A percentile compares a stretch with the other conserved stretches of the same genome.
Conservation (phyloP, 1,284 basidiomycete species). For the Sanghuangporus sanghuang region DNA sequence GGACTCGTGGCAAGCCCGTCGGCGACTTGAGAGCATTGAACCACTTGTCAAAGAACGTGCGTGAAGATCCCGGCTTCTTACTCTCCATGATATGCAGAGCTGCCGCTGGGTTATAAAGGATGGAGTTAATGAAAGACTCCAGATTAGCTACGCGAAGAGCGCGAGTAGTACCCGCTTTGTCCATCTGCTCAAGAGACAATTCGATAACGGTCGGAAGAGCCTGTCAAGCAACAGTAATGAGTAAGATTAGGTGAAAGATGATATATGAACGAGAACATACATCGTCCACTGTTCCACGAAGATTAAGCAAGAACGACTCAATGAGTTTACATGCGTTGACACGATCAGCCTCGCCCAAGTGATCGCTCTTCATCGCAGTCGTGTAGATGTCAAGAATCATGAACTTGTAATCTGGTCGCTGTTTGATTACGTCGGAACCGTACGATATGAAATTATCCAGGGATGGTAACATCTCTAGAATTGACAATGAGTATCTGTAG, state of each 20-base stretch:
- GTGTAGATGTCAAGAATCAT: slow-evolving; percentile 85
- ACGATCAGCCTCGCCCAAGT: slow-evolving; percentile 79
- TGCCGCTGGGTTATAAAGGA: slow-evolving; percentile 82
- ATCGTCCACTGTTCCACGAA: slow-evolving; percentile 74
- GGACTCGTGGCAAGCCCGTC: slow-evolving; percentile 72
- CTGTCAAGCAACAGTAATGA: slow-evolving; percentile 23
- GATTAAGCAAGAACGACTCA: slow-evolving; percentile 77
- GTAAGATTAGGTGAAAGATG: not conserved
- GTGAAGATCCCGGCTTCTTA: slow-evolving; percentile 51
- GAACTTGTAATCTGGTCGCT: slow-evolving; percentile 69
- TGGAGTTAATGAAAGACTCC: slow-evolving; percentile 76
- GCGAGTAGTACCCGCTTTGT: slow-evolving; percentile 50
- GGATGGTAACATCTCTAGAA: slow-evolving; percentile 82
- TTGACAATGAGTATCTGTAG: slow-evolving; percentile 1
- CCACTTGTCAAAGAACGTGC: slow-evolving; percentile 77
- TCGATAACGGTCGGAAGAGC: slow-evolving; percentile 52
- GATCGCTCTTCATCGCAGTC: slow-evolving; percentile 64
- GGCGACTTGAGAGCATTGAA: slow-evolving; percentile 64
- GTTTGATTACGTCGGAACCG: slow-evolving; percentile 72
- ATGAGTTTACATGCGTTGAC: slow-evolving; percentile 84
- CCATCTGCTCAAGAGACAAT: slow-evolving; percentile 53
- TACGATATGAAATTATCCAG: slow-evolving; percentile 90
- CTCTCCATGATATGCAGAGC: slow-evolving; percentile 73
- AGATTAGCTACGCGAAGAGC: slow-evolving; percentile 73
- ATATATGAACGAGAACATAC: slow-evolving; percentile 34